Base-by-base conservation (phyloP, 2,329 filamentous ascomycete genomes). In the Periconia macrospinosa region DNA sequence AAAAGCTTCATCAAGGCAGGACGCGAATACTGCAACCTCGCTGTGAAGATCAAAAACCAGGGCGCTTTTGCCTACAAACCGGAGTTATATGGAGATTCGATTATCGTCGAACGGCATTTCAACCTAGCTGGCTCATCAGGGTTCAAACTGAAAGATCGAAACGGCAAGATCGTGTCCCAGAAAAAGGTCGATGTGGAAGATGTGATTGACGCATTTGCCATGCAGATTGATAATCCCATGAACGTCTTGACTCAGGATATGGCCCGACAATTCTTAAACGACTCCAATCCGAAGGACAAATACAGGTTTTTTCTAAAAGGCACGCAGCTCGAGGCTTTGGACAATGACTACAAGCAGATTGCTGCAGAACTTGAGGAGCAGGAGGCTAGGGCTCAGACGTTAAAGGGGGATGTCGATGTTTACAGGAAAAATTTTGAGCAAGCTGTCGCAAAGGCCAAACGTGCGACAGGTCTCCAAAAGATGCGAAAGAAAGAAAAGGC, bases 291-390 rank as follows among this genome's bases (percentile, higher is more conserved):
- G 0, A 78, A 84, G 3, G 87, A 93, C 55, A 99, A 99, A 71
- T 99, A 97, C 80, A 94, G 91, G 62, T 97, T 97, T 67, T 99
- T 99, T 69, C 84, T 96, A 55, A 91, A 92, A 64, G 94, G 94
- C 23, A 95, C 96, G 0, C 92, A 97, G 65, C 83, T 99, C 1
- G 91, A 97, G 70, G 88, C 93, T 63, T 81, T 99, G 10, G 91
- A 96, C 69, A 87, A 91, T 57, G 94, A 99, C 68, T 99, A 99
- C 73, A 85, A 87, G 54, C 79, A 96, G 53, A 86, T 97, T 14
- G 86, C 89, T 56, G 88, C 96, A 60, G 88, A 85, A 3, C 80
- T 94, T 18, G 89, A 96, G 59, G 84, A 84, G 33, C 90, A 87
- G 54, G 82, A 87, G 51, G 79, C 78, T 30, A 89, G 88, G 61